Conservation (phyloP, 2,329 filamentous ascomycete genomes). For the Cladosporium halotolerans region DNA sequence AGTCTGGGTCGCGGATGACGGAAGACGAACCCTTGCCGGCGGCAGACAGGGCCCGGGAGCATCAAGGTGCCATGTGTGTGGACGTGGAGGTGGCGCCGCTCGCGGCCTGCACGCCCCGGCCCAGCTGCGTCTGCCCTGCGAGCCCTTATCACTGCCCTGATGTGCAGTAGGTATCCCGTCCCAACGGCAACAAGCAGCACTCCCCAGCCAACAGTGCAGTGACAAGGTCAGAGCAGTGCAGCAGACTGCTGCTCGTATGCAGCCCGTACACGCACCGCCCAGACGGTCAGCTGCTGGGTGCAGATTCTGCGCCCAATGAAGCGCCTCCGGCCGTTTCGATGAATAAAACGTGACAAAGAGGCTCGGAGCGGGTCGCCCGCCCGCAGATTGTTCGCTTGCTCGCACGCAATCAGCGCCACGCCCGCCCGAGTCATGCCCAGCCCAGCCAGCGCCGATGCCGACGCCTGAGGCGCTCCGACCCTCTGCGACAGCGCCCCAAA, state of each 20-base stretch:
- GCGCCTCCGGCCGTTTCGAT: background rate
- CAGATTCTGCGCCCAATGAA: no score
- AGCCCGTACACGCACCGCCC: no score
- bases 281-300: no score
- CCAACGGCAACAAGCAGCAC: no score
- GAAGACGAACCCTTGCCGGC: background rate
- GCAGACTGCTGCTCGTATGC: no score
- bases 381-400: background rate
- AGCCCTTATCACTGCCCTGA: background rate
- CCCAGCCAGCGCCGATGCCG: no score
- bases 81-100: slow-evolving; percentile 2
- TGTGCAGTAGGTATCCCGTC: background rate
- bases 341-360: slow-evolving; percentile 8
- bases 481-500: background rate
- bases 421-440: background rate
- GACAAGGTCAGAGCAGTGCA: no score
- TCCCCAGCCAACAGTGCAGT: no score
- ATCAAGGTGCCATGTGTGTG: background rate
- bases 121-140: no score
- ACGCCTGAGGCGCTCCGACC: background rate
- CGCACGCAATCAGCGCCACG: slow-evolving; percentile 4
- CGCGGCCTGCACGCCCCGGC: no score
- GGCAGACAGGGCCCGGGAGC: background rate
- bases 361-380: background rate
- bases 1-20: background rate